Percentiles rank a stretch among this genome's conserved stretches.
phyloP scores from a whole-genome alignment of 2,329 filamentous ascomycete species.

The Clonostachys chloroleuca region DNA sequence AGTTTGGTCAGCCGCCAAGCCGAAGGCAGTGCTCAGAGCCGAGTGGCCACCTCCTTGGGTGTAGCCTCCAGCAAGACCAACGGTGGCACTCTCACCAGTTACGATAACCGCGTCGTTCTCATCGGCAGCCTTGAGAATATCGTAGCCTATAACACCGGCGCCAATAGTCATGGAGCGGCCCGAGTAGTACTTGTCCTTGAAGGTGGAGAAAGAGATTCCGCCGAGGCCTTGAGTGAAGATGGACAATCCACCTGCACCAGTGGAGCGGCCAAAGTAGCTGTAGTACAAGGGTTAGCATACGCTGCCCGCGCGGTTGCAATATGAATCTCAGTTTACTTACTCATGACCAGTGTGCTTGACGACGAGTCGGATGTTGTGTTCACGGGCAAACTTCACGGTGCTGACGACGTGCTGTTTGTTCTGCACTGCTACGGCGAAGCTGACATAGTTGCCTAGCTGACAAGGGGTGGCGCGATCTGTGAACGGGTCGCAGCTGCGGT shows the following conservation, averaged over 20 bases:
- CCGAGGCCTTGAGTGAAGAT: constrained; percentile 37
- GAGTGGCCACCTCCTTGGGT: constrained; percentile 56
- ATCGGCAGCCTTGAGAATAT: constrained; percentile 40
- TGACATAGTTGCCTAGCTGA: constrained; percentile 30
- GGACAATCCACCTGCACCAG: constrained; percentile 26
- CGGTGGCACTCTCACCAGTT: constrained; percentile 49
- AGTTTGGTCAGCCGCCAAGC: constrained; percentile 54
- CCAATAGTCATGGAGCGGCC: constrained; percentile 49
- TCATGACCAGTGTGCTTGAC: constrained; percentile 23
- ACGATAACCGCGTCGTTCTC: constrained; percentile 41
- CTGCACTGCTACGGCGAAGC: constrained; percentile 25
- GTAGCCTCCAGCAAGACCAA: constrained; percentile 59
- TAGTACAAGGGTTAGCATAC: constrained; percentile 12
- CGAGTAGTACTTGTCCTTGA: constrained; percentile 35
- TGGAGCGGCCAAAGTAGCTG: constrained; percentile 20
- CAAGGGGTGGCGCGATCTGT: constrained; percentile 29
- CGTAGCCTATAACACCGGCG: constrained; percentile 46
- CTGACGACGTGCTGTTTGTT: constrained; percentile 19
- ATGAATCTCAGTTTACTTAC: constrained; percentile 4
- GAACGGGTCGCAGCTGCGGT: constrained; percentile 22
- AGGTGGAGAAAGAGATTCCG: constrained; percentile 30
- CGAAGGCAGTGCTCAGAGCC: constrained; percentile 43
- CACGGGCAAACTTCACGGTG: constrained; percentile 27
- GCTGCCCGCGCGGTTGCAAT: background rate
- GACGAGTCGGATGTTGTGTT: constrained; percentile 28